Conservation (phyloP, 805 yeast genomes). For the Candida manassasensis region DNA sequence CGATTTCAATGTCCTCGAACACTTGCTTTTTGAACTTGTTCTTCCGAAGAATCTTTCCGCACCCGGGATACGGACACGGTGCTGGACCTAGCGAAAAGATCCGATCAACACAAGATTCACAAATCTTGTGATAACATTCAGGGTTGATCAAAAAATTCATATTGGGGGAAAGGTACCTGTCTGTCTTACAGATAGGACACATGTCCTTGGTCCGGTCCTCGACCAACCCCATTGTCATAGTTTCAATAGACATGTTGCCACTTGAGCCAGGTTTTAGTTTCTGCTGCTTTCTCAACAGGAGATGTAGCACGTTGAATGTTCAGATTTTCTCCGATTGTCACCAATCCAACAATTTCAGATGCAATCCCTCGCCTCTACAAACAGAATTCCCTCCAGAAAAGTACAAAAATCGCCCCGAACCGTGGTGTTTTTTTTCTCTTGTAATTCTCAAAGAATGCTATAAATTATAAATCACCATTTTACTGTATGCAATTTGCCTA, state of each 20-base stretch:
- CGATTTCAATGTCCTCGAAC: constrained; percentile 86
- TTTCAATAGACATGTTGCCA: constrained; percentile 2
- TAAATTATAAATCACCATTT: no score
- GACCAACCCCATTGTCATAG: constrained; percentile 6
- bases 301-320: no score
- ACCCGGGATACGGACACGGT: constrained; percentile 90
- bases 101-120: constrained; percentile 95
- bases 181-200: constrained; percentile 98
- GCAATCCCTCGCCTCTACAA: no score
- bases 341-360: no score
- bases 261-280: no score
- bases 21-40: constrained; percentile 88
- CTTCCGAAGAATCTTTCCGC: constrained; percentile 82
- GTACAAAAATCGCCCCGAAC: no score
- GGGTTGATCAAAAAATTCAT: constrained; percentile 91
- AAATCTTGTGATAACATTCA: constrained; percentile 96
- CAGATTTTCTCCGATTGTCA: no score
- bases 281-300: no score
- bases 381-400: no score
- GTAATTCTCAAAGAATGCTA: no score
- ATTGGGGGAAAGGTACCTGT: constrained; percentile 87
- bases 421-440: no score
- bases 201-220: constrained; percentile 64
- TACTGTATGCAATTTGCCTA: no score
- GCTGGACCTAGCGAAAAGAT: constrained; percentile 94